Percentiles rank a stretch among this genome's conserved stretches.
Evolutionary conservation across 2,329 filamentous ascomycete species (phyloP).

Genomic region (Bipolaris sorokiniana): DNA sequence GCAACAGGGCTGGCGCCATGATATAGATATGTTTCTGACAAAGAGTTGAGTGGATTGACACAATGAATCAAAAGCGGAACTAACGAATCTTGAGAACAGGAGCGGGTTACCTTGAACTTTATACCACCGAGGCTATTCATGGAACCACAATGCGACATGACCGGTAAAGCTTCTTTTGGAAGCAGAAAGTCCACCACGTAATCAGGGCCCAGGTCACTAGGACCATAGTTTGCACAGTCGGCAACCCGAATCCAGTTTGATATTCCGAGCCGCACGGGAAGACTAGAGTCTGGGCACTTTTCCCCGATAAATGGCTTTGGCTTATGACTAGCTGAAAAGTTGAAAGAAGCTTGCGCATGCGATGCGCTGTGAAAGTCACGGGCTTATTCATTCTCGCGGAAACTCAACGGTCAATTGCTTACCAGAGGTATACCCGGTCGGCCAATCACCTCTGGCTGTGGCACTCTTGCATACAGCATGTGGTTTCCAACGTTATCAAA

Average conservation of each 20-base stretch:
- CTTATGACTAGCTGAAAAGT: background rate
- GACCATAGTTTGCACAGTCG: constrained; percentile 9
- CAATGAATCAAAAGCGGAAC: background rate
- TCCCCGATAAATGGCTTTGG: background rate
- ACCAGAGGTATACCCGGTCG: constrained; percentile 8
- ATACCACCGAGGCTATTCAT: constrained; percentile 18
- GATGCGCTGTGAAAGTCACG: constrained; percentile 10
- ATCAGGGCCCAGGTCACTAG: constrained; percentile 17
- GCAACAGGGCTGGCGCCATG: constrained; percentile 15
- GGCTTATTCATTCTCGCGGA: constrained; percentile 14
- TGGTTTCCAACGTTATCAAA: constrained; percentile 5
- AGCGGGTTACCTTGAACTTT: constrained; percentile 11
- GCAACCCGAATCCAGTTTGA: constrained; percentile 9
- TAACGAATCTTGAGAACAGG: background rate
- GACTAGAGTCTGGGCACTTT: background rate
- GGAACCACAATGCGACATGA: constrained; percentile 9
- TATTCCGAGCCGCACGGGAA: constrained; percentile 7
- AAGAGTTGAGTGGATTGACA: background rate
- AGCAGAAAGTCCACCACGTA: constrained; percentile 15
- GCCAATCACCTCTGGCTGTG: constrained; percentile 11
- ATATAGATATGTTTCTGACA: background rate
- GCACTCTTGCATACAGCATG: constrained; percentile 13
- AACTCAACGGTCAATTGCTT: constrained; percentile 20
- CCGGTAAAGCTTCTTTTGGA: constrained; percentile 14
- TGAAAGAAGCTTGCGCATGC: background rate